A percentile compares a stretch with the other conserved stretches of the same genome.
These are phyloP conservation scores for Fusarium sulawesiense DNA, from an alignment of 2,329 filamentous ascomycete species.

Conservation along the genomic window DNA sequence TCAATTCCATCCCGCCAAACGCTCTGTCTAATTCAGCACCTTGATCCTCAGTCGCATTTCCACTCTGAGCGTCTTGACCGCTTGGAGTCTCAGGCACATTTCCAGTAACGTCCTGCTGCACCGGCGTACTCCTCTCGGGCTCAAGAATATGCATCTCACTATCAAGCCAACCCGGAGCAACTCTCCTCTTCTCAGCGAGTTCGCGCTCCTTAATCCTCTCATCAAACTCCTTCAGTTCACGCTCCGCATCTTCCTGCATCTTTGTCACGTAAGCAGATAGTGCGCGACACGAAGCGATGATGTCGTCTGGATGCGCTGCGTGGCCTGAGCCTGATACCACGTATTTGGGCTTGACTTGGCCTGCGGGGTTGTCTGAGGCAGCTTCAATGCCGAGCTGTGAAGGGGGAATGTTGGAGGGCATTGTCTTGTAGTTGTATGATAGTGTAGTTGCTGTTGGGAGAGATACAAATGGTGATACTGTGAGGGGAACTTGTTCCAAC, in stretches of 20 bases:
- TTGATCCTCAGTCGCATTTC: slow-evolving; percentile 57
- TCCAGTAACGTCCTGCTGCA: slow-evolving; percentile 45
- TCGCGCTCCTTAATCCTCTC: slow-evolving; percentile 72
- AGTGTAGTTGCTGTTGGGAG: slow-evolving; percentile 91
- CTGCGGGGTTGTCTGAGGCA: slow-evolving; percentile 51
- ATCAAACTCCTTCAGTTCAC: slow-evolving; percentile 76
- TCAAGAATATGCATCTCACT: slow-evolving; percentile 76
- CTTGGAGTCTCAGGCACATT: slow-evolving; percentile 23
- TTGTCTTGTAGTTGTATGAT: slow-evolving; percentile 92
- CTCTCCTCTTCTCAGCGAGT: slow-evolving; percentile 80
- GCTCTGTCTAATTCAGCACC: slow-evolving; percentile 69
- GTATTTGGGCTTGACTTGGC: slow-evolving; percentile 71
- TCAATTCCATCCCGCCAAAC: slow-evolving; percentile 62
- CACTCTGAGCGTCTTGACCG: slow-evolving; percentile 29
- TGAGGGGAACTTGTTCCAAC: slow-evolving; percentile 90
- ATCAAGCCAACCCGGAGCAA: slow-evolving; percentile 85
- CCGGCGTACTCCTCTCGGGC: slow-evolving; percentile 65
- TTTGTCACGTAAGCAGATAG: slow-evolving; percentile 80
- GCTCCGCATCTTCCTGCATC: slow-evolving; percentile 74
- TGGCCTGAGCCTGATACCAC: slow-evolving; percentile 82
- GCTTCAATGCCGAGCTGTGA: slow-evolving; percentile 52
- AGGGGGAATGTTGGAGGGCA: slow-evolving; percentile 84
- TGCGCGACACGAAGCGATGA: slow-evolving; percentile 82
- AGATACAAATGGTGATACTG: slow-evolving; percentile 92
- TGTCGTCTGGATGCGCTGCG: slow-evolving; percentile 87